Percentiles rank a stretch among this genome's conserved stretches.
Evolutionary conservation across 371 early-diverging fungal genomes (phyloP).

Genomic region (Nematocida parisii): DNA sequence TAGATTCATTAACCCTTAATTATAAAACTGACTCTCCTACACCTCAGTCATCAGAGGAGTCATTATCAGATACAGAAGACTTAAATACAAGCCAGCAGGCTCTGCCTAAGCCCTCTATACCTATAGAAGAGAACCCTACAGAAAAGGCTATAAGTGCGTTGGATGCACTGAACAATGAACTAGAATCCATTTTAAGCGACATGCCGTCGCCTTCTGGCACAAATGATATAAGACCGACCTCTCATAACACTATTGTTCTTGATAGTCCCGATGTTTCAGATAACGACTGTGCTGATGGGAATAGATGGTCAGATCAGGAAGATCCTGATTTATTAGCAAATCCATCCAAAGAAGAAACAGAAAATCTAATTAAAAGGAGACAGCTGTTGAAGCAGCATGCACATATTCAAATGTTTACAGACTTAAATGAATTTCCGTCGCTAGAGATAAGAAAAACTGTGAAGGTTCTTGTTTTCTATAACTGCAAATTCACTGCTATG

Average conservation of each 20-base stretch:
- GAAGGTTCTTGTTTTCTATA: neutral
- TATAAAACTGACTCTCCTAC: no score
- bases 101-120: no score
- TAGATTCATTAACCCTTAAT: no score
- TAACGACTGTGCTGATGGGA: neutral
- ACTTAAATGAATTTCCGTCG: neutral
- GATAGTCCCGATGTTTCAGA: neutral
- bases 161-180: no score
- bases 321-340: neutral
- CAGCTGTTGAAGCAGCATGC: neutral
- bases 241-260: neutral
- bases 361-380: neutral
- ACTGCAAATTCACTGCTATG: slow-evolving; percentile 1
- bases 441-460: neutral
- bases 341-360: neutral
- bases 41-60: no score
- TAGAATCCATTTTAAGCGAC: no score
- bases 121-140: no score
- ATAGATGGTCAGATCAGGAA: neutral
- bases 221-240: no score
- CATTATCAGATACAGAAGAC: no score
- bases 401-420: neutral
- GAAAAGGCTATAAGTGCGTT: no score
- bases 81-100: no score
- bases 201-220: no score